Evolutionary conservation across 2,329 filamentous ascomycete species (phyloP), one percentile per base, ranked within the genome.

Genomic region (Penicillium freii): DNA sequence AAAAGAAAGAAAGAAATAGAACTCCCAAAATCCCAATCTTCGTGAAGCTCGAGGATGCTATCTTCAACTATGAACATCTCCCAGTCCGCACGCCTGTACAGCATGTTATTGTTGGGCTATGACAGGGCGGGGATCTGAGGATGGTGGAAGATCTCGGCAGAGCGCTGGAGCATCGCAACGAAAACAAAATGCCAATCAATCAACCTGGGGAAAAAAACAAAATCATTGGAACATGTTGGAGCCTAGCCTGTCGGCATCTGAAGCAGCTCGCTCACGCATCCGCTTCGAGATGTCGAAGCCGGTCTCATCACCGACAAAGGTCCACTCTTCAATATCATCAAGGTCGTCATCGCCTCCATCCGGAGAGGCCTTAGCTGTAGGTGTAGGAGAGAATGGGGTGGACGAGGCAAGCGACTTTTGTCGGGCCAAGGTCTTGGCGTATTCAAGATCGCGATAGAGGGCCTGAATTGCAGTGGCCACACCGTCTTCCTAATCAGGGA

Each of bases 371-470:
- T 75, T 71, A n/a, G 72, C 71, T n/a, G 65, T 63, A 1, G 67
- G 68, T 2, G 66, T 71, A 11, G 72, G 68, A 17, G 72, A 71
- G 46, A 72, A 72, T 2, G 72, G 72, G 8, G 72, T 73, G 6
- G 70, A 67, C 7, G 71, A 75, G 17, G 67, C 59, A 48, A 69
- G 75, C 2, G 70, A 71, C 48, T 74, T 77, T 68, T 87, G 84
- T 73, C 89, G 90, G 72, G 96, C 89, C 44, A 97, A 80, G 17
- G 88, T 88, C 73, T 85, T 90, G 38, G 94, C 92, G 68, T 97
- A 97, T 71, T 97, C 94, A 55, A 97, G 82, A 72, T 97, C 93
- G 42, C 94, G 89, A 72, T 97, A 99, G 56, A 99, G 90, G 59
- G 87, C 90, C 73, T 96, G 90, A 61, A 97, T 94, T 6, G 93